Percentiles rank a stretch among this genome's conserved stretches.
These are phyloP conservation scores for Mortierella sp. DNA, from an alignment of 371 early-diverging fungal species.

Conservation along the genomic window DNA sequence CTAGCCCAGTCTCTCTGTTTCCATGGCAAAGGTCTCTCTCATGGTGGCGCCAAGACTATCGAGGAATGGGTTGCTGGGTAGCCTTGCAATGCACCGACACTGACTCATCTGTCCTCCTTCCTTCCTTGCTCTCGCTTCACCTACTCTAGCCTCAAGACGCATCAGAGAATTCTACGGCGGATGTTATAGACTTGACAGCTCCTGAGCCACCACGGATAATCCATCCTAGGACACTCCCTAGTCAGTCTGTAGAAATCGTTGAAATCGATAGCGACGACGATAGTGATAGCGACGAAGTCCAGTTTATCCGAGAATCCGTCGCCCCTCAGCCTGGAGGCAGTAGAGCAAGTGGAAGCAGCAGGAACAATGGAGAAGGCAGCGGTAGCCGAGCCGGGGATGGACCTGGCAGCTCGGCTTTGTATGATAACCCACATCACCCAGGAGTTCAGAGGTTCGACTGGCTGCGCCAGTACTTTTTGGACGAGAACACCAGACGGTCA, in stretches of 20 bases:
- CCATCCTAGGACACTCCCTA: constrained; percentile 23
- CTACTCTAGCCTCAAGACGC: too few species aligned
- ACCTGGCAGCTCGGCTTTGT: neutral
- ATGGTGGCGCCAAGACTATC: too few species aligned
- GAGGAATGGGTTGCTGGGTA: too few species aligned
- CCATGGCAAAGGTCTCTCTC: too few species aligned
- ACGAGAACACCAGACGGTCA: too few species aligned
- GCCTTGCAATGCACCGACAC: too few species aligned
- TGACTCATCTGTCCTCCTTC: too few species aligned
- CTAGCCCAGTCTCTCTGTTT: too few species aligned
- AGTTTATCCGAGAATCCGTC: constrained; percentile 29
- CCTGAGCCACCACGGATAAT: constrained; percentile 18
- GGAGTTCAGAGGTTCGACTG: neutral
- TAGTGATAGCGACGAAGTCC: constrained; percentile 26
- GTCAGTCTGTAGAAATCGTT: constrained; percentile 30
- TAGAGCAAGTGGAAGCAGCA: neutral
- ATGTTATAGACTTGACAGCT: constrained; percentile 37
- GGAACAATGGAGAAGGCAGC: neutral
- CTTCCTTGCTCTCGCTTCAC: too few species aligned
- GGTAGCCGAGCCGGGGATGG: neutral
- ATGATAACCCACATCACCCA: neutral
- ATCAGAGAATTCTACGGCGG: too few species aligned
- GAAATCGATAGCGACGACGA: constrained; percentile 37
- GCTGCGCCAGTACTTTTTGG: too few species aligned
- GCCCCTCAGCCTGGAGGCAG: constrained; percentile 1